A percentile compares a stretch with the other conserved stretches of the same genome.
These are phyloP conservation scores for Acanthamoeba rhysodes DNA, from an alignment of 208 protist species.

Conservation along the genomic window DNA sequence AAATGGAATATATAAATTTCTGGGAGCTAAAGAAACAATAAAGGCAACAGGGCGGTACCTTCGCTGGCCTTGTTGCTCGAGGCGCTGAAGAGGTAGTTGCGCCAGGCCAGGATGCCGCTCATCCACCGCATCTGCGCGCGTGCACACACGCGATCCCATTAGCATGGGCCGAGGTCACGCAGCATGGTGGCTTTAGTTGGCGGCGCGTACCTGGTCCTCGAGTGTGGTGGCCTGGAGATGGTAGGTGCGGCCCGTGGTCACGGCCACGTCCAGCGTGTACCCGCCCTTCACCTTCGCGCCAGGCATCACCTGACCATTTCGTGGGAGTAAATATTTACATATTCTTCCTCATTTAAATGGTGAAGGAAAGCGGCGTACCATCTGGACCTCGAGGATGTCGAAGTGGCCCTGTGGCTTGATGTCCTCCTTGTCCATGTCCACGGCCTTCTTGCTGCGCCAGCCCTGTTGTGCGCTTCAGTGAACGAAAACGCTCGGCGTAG, in stretches of 20 bases:
- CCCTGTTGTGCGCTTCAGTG: neutral
- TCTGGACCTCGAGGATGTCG: conserved; percentile 9
- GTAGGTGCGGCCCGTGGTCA: neutral
- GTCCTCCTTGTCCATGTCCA: conserved; percentile 25
- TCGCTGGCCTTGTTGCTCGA: neutral
- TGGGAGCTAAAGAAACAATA: too few relatives aligned
- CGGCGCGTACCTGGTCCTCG: neutral
- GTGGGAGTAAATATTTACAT: too few relatives aligned
- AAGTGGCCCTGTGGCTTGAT: neutral
- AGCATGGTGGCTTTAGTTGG: neutral
- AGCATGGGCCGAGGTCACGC: too few relatives aligned
- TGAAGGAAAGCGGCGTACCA: neutral
- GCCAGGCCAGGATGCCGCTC: conserved; percentile 1
- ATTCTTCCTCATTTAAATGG: too few relatives aligned
- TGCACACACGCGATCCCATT: too few relatives aligned
- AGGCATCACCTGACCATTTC: neutral
- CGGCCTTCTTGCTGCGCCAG: neutral
- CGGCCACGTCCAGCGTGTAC: neutral
- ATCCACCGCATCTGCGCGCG: neutral
- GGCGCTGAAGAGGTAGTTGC: conserved; percentile 13
- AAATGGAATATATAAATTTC: too few relatives aligned
- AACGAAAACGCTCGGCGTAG: too few relatives aligned
- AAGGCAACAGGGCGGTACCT: neutral
- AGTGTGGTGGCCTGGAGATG: neutral
- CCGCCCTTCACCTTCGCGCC: neutral